phyloP scores from a whole-genome alignment of 1,139 yeast genomes.

The Yamadazyma taylorii region DNA sequence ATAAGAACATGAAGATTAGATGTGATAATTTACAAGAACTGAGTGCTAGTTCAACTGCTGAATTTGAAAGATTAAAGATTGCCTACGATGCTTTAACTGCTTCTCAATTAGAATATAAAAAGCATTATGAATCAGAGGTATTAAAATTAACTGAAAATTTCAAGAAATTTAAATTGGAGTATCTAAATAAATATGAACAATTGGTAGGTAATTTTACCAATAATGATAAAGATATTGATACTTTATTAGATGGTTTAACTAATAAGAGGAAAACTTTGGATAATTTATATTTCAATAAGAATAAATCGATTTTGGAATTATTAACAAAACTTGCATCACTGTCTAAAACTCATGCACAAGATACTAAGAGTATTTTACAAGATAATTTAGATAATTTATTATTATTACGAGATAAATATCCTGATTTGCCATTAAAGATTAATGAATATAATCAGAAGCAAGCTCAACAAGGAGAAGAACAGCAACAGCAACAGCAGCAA shows the following conservation, averaged over 20 bases:
- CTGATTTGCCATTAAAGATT: slow-evolving; percentile 36
- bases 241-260: slow-evolving; percentile 42
- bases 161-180: slow-evolving; percentile 37
- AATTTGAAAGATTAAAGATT: slow-evolving; percentile 55
- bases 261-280: slow-evolving; percentile 46
- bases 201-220: slow-evolving; percentile 29
- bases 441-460: slow-evolving; percentile 12
- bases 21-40: slow-evolving; percentile 50
- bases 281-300: slow-evolving; percentile 47
- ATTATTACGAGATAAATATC: slow-evolving; percentile 32
- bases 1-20: slow-evolving; percentile 50
- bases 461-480: no score
- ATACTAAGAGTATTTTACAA: slow-evolving; percentile 35
- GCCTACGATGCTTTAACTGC: slow-evolving; percentile 63
- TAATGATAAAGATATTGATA: slow-evolving; percentile 48
- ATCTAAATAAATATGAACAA: slow-evolving; percentile 28
- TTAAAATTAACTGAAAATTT: slow-evolving; percentile 28
- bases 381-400: slow-evolving; percentile 34
- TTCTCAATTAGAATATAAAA: slow-evolving; percentile 57
- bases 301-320: slow-evolving; percentile 45
- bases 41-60: slow-evolving; percentile 48
- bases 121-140: slow-evolving; percentile 44
- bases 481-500: slow-evolving; percentile 4
- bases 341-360: slow-evolving; percentile 51
- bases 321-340: slow-evolving; percentile 45